A percentile compares a stretch with the other conserved stretches of the same genome.
Evolutionary conservation across 768 basidiomycete species (phyloP).

Genomic region (Pulveroboletus sp.): DNA sequence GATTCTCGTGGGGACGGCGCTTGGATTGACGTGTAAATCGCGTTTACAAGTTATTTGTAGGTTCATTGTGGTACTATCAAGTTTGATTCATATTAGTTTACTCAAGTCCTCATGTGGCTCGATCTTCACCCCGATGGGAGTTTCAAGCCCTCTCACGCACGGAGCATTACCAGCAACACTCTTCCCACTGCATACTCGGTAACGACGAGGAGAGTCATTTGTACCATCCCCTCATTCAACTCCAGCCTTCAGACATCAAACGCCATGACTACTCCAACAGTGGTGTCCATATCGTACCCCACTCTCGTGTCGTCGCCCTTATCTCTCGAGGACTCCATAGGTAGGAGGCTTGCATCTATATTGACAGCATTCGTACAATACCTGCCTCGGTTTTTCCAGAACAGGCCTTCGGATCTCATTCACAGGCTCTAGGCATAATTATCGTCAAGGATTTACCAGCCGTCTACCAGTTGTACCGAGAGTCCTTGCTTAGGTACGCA

Average conservation of each 20-base stretch:
- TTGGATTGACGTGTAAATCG: not conserved
- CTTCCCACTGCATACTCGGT: too few relatives aligned
- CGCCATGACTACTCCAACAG: conserved; percentile 12
- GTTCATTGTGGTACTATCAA: not conserved
- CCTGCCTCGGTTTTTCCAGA: conserved; percentile 37
- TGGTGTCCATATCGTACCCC: conserved; percentile 57
- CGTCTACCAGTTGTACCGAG: conserved; percentile 57
- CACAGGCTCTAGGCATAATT: conserved; percentile 74
- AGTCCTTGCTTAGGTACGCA: conserved; percentile 68
- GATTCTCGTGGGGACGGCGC: not conserved
- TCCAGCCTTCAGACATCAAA: conserved; percentile 12
- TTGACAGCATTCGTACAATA: not conserved
- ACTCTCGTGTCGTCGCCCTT: conserved; percentile 50
- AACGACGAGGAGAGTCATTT: conserved; percentile 11
- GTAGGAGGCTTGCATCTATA: conserved; percentile 32
- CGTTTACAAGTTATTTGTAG: not conserved
- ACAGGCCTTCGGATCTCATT: conserved; percentile 77
- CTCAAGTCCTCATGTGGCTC: not conserved
- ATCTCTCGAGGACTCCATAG: conserved; percentile 56
- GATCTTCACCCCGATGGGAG: too few relatives aligned
- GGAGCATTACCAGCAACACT: not conserved
- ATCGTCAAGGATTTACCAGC: conserved; percentile 76
- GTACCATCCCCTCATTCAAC: conserved; percentile 1
- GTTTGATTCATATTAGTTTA: not conserved
- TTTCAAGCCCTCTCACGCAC: too few relatives aligned